These are phyloP conservation scores for Atkinsonella texensis DNA, from an alignment of 2,329 filamentous ascomycete species.

Conservation along the genomic window DNA sequence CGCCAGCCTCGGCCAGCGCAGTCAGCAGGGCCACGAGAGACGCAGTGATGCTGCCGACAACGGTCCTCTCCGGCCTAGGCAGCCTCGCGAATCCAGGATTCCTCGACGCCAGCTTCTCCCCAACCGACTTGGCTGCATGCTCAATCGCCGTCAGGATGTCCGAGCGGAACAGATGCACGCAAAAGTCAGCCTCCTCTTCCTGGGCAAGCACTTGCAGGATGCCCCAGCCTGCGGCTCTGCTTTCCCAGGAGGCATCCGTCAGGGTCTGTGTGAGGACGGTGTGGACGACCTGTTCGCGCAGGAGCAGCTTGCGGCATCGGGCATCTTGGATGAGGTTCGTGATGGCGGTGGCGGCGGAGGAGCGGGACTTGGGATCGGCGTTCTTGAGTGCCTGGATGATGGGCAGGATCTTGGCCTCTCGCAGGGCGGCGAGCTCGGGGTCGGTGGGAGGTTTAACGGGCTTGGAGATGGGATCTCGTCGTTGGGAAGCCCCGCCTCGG, in stretches of 20 bases:
- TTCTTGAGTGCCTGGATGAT: slow-evolving; percentile 49
- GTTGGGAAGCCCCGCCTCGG: slow-evolving; percentile 33
- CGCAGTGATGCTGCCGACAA: slow-evolving; percentile 41
- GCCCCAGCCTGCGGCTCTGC: slow-evolving; percentile 54
- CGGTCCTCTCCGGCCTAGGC: slow-evolving; percentile 39
- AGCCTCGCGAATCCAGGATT: slow-evolving; percentile 33
- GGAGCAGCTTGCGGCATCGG: slow-evolving; percentile 50
- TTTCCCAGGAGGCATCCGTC: slow-evolving; percentile 50
- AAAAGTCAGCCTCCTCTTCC: slow-evolving; percentile 56
- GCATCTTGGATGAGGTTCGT: slow-evolving; percentile 50
- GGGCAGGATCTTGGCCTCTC: slow-evolving; percentile 51
- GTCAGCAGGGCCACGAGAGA: slow-evolving; percentile 41
- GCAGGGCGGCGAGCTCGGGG: slow-evolving; percentile 49
- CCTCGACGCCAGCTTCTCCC: slow-evolving; percentile 29
- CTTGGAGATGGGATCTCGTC: slow-evolving; percentile 45
- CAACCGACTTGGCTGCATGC: slow-evolving; percentile 38
- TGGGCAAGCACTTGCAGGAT: slow-evolving; percentile 49
- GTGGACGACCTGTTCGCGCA: slow-evolving; percentile 54
- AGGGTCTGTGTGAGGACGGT: slow-evolving; percentile 52
- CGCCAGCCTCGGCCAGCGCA: slow-evolving; percentile 44
- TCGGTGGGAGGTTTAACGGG: slow-evolving; percentile 48
- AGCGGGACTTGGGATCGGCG: slow-evolving; percentile 45
- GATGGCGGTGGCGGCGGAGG: slow-evolving; percentile 46
- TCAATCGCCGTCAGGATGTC: slow-evolving; percentile 50
- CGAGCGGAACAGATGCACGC: slow-evolving; percentile 49